A percentile compares a stretch with the other conserved stretches of the same genome.
Conservation (phyloP, 345 rosid genomes). For the Salix brachista region DNA sequence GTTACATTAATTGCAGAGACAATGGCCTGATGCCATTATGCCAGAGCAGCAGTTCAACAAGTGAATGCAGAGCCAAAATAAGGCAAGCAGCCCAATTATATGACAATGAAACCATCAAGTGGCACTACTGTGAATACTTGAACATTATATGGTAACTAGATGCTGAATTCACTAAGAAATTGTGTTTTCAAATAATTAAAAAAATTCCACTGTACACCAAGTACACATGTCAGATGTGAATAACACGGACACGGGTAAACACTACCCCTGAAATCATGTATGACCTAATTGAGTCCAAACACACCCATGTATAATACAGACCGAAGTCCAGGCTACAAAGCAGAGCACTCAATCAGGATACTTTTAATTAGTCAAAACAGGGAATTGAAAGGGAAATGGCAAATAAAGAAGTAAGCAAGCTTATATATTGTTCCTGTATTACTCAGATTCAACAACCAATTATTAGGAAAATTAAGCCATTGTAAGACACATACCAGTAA, state of each 20-base stretch:
- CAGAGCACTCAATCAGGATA: background rate
- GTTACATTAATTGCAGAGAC: background rate
- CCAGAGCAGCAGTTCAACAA: background rate
- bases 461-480: background rate
- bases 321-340: too few relatives aligned
- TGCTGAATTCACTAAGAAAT: background rate
- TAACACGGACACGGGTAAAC: background rate
- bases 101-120: too few relatives aligned
- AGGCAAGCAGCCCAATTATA: background rate
- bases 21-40: background rate
- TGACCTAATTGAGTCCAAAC: too few relatives aligned
- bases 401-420: background rate
- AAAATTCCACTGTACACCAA: background rate
- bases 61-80: background rate
- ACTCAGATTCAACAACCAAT: background rate
- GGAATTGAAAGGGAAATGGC: background rate
- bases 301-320: too few relatives aligned
- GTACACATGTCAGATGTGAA: background rate
- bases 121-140: too few relatives aligned
- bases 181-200: too few relatives aligned
- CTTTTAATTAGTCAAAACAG: background rate
- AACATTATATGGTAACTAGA: background rate
- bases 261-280: too few relatives aligned
- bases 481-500: constrained; percentile 49
- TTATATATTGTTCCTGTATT: background rate